Evolutionary conservation across 179 eudicot species (phyloP).

Genomic region (Pouteria campechiana): DNA sequence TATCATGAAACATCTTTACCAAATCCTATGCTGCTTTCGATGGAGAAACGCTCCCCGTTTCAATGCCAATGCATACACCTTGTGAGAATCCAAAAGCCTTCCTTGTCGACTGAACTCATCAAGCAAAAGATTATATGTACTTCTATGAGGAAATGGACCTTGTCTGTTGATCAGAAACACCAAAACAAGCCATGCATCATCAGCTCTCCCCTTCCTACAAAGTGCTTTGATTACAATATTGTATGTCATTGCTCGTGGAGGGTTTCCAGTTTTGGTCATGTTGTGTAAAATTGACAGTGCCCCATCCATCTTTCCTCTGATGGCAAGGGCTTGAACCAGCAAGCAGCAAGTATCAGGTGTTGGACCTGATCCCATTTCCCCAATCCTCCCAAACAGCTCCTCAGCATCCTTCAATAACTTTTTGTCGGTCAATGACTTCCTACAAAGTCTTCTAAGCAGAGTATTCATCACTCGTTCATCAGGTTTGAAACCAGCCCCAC

Average conservation of each 20-base stretch:
- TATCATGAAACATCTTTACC: too few species aligned
- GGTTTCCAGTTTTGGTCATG: slow-evolving; percentile 38
- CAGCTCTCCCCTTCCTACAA: slow-evolving; percentile 33
- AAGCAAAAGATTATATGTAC: slow-evolving; percentile 44
- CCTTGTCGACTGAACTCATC: slow-evolving; percentile 43
- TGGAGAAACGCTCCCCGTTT: slow-evolving; percentile 48
- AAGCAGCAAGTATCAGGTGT: slow-evolving; percentile 27
- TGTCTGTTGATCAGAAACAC: slow-evolving; percentile 19
- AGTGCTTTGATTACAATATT: slow-evolving; percentile 42
- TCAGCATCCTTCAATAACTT: slow-evolving; percentile 22
- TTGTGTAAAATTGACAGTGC: slow-evolving; percentile 31
- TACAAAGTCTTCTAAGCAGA: slow-evolving; percentile 57
- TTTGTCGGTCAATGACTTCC: slow-evolving; percentile 38
- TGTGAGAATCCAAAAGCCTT: slow-evolving; percentile 21
- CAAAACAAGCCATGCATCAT: slow-evolving; percentile 38
- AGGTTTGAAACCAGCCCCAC: slow-evolving; percentile 30
- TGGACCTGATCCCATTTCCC: slow-evolving; percentile 14
- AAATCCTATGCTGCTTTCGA: too few species aligned
- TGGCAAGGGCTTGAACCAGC: slow-evolving; percentile 53
- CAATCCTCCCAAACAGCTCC: slow-evolving; percentile 45
- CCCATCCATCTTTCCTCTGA: slow-evolving; percentile 25
- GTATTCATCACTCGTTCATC: slow-evolving; percentile 75
- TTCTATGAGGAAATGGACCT: slow-evolving; percentile 25
- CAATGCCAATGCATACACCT: slow-evolving; percentile 46
- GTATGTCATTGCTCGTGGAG: slow-evolving; percentile 43